Conservation (phyloP, 2,329 filamentous ascomycete genomes). For the Alternaria sp. region DNA sequence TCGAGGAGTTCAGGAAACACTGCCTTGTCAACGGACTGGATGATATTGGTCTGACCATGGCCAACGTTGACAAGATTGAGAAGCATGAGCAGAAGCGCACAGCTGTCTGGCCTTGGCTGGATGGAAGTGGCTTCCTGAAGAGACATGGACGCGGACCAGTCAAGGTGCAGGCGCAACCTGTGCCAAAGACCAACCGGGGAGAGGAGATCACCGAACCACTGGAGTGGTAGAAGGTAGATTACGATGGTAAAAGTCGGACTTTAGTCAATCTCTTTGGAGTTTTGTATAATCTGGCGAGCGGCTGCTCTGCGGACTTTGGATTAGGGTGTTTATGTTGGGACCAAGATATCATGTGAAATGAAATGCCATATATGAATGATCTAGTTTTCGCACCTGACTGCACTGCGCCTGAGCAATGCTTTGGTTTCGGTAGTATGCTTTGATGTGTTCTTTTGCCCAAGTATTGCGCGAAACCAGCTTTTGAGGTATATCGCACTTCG, state of each 20-base stretch:
- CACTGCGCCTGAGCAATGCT: neutral
- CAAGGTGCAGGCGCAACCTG: conserved; percentile 69
- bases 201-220: conserved; percentile 84
- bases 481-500: conserved; percentile 4
- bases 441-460: neutral
- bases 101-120: conserved; percentile 84
- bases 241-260: neutral
- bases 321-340: neutral
- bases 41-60: conserved; percentile 93
- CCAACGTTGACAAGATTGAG: conserved; percentile 86
- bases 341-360: conserved; percentile 1
- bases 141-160: conserved; percentile 63
- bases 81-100: conserved; percentile 81
- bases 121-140: conserved; percentile 81
- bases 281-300: neutral
- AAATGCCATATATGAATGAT: neutral
- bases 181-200: conserved; percentile 88
- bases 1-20: conserved; percentile 93
- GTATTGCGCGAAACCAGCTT: conserved; percentile 1
- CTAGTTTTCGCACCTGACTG: neutral
- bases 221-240: conserved; percentile 70
- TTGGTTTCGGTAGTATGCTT: neutral
- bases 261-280: neutral
- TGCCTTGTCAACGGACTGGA: conserved; percentile 92
- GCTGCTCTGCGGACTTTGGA: conserved; percentile 4